These are phyloP conservation scores for Kluyveromyces siamensis DNA, from an alignment of 805 yeast species.

Conservation along the genomic window DNA sequence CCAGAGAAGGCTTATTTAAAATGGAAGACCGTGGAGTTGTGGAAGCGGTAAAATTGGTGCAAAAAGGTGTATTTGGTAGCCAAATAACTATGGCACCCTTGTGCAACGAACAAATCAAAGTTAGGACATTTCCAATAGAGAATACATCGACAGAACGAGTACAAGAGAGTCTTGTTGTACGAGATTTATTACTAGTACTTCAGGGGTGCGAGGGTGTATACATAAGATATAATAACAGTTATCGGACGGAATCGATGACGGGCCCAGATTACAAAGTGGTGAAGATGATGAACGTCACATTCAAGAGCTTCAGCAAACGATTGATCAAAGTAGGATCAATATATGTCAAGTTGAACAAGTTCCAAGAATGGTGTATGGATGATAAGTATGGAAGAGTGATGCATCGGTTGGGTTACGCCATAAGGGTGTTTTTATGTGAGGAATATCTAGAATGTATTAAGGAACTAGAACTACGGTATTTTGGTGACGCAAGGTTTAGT, in stretches of 20 bases:
- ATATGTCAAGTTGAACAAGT: constrained; percentile 48
- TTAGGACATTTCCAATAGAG: constrained; percentile 38
- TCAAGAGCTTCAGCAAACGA: constrained; percentile 59
- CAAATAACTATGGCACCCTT: constrained; percentile 30
- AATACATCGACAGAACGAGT: constrained; percentile 38
- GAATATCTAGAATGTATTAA: constrained; percentile 29
- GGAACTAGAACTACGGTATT: constrained; percentile 46
- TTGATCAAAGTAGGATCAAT: constrained; percentile 55
- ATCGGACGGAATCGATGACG: constrained; percentile 18
- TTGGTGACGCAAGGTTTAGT: constrained; percentile 41
- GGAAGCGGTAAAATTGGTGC: constrained; percentile 3
- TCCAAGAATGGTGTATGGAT: constrained; percentile 49
- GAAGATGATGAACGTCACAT: constrained; percentile 61
- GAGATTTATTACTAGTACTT: constrained; percentile 61
- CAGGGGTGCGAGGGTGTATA: constrained; percentile 72
- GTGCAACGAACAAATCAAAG: constrained; percentile 23
- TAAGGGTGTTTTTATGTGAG: constrained; percentile 37
- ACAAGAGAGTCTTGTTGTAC: constrained; percentile 66
- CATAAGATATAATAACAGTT: constrained; percentile 57
- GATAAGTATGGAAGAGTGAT: constrained; percentile 59
- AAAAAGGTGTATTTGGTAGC: constrained; percentile 22
- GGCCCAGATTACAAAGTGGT: constrained; percentile 67
- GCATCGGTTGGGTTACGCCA: constrained; percentile 60
- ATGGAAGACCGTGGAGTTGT: constrained; percentile 2
- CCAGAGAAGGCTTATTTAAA: background rate